Conservation (phyloP, 805 yeast species). For the Cyberlindnera japonica region DNA sequence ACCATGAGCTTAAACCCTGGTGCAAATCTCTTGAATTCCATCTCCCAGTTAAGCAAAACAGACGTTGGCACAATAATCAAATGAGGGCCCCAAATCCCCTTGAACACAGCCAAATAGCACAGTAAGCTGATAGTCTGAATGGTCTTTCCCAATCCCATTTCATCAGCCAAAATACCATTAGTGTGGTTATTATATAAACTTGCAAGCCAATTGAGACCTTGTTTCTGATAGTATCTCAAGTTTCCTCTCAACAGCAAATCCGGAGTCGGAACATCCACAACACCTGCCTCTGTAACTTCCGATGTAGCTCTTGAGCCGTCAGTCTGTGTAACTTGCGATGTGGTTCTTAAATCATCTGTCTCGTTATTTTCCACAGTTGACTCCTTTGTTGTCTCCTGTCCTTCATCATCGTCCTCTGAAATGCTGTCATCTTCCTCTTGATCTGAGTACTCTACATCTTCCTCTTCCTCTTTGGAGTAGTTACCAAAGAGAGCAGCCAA, state of each 20-base stretch:
- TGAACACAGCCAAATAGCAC: constrained; percentile 87
- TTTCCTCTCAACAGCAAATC: constrained; percentile 68
- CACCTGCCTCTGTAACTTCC: constrained; percentile 31
- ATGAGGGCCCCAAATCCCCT: constrained; percentile 97
- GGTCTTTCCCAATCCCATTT: constrained; percentile 97
- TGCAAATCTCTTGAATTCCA: constrained; percentile 97
- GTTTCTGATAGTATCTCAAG: constrained; percentile 87
- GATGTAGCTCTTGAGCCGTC: constrained; percentile 16
- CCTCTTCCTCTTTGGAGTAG: constrained; percentile 28
- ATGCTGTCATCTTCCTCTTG: constrained; percentile 20
- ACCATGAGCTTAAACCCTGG: constrained; percentile 96
- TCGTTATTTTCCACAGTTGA: constrained; percentile 8
- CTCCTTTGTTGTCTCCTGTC: constrained; percentile 2
- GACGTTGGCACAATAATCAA: constrained; percentile 95
- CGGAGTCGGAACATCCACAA: constrained; percentile 77
- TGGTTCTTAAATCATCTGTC: constrained; percentile 20
- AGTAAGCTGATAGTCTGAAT: constrained; percentile 90
- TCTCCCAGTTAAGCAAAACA: constrained; percentile 97
- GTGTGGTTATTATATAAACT: constrained; percentile 88
- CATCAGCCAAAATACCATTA: constrained; percentile 97
- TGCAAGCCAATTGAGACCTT: constrained; percentile 96
- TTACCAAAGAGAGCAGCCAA: constrained; percentile 38
- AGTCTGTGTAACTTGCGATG: constrained; percentile 34
- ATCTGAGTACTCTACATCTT: constrained; percentile 33
- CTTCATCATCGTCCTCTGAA: constrained; percentile 14